Conservation (phyloP, 345 rosid species). For the Acer campestre region DNA sequence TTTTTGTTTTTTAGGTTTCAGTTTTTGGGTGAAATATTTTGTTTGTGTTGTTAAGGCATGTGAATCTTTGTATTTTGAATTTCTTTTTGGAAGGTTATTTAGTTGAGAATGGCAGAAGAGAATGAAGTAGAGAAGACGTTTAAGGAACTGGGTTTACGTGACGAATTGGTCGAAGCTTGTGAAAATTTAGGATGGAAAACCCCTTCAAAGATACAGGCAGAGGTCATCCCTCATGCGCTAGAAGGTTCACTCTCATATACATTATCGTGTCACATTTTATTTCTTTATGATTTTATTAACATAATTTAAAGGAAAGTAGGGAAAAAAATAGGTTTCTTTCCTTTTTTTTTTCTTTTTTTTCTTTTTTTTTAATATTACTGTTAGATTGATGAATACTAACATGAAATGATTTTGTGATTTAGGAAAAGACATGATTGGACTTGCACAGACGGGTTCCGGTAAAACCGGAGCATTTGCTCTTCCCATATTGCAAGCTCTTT, state of each 20-base stretch:
- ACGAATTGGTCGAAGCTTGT: conserved; percentile 73
- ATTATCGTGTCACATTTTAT: background rate
- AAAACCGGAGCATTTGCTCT: conserved; percentile 97
- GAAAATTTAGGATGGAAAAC: conserved; percentile 69
- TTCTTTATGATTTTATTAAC: background rate
- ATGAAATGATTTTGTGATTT: conserved; percentile 13
- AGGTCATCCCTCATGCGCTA: conserved; percentile 82
- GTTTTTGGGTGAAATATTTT: no score
- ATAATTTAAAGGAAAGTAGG: no score
- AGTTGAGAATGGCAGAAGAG: conserved; percentile 43
- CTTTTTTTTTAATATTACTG: no score
- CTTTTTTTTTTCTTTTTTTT: no score
- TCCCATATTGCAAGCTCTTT: conserved; percentile 81
- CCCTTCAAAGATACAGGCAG: conserved; percentile 83
- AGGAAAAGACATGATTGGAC: conserved; percentile 94
- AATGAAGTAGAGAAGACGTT: conserved; percentile 67
- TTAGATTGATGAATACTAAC: no score
- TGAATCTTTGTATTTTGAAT: background rate
- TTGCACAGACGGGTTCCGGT: conserved; percentile 95
- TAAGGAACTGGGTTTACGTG: conserved; percentile 69
- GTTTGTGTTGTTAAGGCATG: no score
- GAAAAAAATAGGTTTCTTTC: background rate
- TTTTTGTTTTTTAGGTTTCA: no score
- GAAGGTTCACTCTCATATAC: conserved; percentile 43
- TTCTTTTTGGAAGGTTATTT: conserved; percentile 5